Evolutionary conservation across 1,284 basidiomycete species (phyloP), one percentile per base, ranked within the genome.

Genomic region (Boletellus deceptivus): DNA sequence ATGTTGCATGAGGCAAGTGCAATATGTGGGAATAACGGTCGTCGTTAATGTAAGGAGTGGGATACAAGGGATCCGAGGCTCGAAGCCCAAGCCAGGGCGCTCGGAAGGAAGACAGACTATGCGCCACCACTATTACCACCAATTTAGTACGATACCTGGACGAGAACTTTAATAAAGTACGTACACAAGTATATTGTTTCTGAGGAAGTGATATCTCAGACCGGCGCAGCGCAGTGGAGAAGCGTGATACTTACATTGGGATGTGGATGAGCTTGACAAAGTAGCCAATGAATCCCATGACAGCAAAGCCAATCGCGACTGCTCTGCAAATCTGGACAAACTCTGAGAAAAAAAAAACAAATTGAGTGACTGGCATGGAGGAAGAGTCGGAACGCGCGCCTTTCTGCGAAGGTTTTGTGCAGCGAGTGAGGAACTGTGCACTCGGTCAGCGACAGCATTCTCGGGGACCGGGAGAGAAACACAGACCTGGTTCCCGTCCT

Each of bases 201-300:
- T 93, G 62, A 48, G 6, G 16, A 31, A 50, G 41, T 25, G 14
- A 41, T 16, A 8, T 42, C 55, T 75, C 29, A 71, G 67, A 45
- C 53, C 34, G 34, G 34, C 20, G 50, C 3, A 17, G 37, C 43
- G 48, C 22, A 31, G 37, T 37, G 35, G n/a, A 36, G 35, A 4
- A 16, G 10, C 29, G 48, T 42, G 54, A 48, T 36, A 83, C 90
- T 75, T 61, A 93, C 91, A 96, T 94, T 59, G 93, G 93, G 70
- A 96, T 95, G 73, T 96, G 93, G 63, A 96, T 93, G 59, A 96
- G 83, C 74, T 95, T 95, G 59, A 96, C 93, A 67, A 96, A 87
- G 75, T 93, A 96, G 11, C 93, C 93, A 70, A 96, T 94, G 79
- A 95, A 92, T n/a, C 94, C 94, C 93, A 97, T 97, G 60, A 98